Evolutionary conservation across 2,329 filamentous ascomycete species (phyloP).

Genomic region (Talaromyces pinophilus): DNA sequence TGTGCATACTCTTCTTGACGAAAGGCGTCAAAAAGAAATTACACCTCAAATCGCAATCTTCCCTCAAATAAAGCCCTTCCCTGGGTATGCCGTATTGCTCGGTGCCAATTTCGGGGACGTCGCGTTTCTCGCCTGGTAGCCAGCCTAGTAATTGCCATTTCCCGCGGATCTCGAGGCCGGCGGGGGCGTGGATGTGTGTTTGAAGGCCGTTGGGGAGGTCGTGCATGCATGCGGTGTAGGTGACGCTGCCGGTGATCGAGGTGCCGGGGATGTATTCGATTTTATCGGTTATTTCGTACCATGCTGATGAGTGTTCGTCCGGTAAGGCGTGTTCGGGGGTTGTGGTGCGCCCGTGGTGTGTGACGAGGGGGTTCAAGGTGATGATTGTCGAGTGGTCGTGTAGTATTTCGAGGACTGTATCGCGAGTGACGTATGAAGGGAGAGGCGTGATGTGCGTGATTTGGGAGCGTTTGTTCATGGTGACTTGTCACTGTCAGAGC

Average conservation of each 20-base stretch:
- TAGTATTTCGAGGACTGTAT: constrained; percentile 69
- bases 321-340: constrained; percentile 61
- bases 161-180: constrained; percentile 76
- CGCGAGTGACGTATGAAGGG: constrained; percentile 64
- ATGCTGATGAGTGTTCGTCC: constrained; percentile 69
- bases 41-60: constrained; percentile 80
- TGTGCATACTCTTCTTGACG: constrained; percentile 78
- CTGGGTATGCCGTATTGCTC: constrained; percentile 58
- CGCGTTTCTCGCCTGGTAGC: constrained; percentile 67
- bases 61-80: constrained; percentile 72
- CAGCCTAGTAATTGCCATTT: constrained; percentile 77
- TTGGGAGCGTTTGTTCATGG: constrained; percentile 54
- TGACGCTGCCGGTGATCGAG: constrained; percentile 63
- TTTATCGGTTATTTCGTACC: constrained; percentile 77
- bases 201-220: constrained; percentile 71
- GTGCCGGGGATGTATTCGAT: constrained; percentile 72
- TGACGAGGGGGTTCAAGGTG: constrained; percentile 77
- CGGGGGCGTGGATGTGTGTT: constrained; percentile 79
- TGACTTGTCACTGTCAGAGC: constrained; percentile 10
- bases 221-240: constrained; percentile 77
- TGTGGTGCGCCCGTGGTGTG: constrained; percentile 68
- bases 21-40: constrained; percentile 73
- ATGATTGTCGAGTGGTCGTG: constrained; percentile 80
- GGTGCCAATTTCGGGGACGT: constrained; percentile 65
- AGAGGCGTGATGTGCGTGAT: constrained; percentile 79